Base-by-base conservation (phyloP, 2,329 filamentous ascomycete species). In the Neofusicoccum laricinum region DNA sequence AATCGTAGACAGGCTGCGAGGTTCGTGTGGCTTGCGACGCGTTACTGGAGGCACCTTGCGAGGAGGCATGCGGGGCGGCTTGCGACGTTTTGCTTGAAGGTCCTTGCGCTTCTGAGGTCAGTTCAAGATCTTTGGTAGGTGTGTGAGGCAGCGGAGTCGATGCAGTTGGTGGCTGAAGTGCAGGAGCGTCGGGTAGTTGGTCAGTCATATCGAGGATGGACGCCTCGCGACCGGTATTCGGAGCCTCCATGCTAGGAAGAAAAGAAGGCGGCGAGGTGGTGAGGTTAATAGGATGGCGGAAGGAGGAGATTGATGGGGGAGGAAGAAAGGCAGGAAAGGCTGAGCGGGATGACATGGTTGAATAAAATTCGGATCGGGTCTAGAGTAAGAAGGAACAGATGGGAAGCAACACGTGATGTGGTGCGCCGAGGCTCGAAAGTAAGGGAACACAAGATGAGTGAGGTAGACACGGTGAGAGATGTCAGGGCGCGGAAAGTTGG, bases 1-100 rank as follows among this genome's bases (percentile, higher is more conserved):
- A 73, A 30, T 77, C 70, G 48, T 67, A 75, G 6, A 38, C 12
- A 5, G 43, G 12, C 51, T 40, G 6, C 11, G 40, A 53, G n/a
- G n/a, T n/a, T n/a, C 48, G 21, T 32, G 48, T 12, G 36, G 67
- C 61, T 8, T 64, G 25, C 1, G 40, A 46, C 2, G 53, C 19
- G 66, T 15, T 32, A 50, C 48, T 67, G 68, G 46, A 34, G 30
- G 46, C 43, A 21, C 17, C 7, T 57, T 55, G 53, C 10, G 53
- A 58, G 0, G 55, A 46, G 25, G 25, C n/a, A 2, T 25, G 55
- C 1, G 55, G 19, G 4, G 25, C 15, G 7, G 36, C n/a, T 45
- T 58, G 40, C 38, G 38, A 41, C 3, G 8, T 8, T 11, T 15
- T 55, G 17, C 12, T 8, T 12, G 46, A 14, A 15, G 46, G 12